Percentiles rank a stretch among this genome's conserved stretches.
These are phyloP conservation scores for Leptomonas seymouri DNA, from an alignment of 208 protist species.

Conservation along the genomic window DNA sequence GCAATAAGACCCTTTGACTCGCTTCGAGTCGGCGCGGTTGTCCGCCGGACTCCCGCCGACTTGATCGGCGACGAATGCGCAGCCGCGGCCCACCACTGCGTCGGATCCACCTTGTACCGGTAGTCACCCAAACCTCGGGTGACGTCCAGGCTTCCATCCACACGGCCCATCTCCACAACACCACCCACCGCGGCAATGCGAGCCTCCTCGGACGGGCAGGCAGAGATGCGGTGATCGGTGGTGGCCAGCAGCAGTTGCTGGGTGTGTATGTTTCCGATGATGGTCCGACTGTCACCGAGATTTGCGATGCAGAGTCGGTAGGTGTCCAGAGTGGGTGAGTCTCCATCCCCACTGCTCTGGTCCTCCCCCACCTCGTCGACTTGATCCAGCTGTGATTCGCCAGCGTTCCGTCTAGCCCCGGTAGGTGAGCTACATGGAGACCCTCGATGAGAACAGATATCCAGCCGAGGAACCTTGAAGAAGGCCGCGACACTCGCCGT, in stretches of 20 bases:
- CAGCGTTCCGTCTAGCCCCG: not conserved
- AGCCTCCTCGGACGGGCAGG: constrained; percentile 36
- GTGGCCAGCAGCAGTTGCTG: constrained; percentile 50
- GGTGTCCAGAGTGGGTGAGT: constrained; percentile 13
- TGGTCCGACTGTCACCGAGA: constrained; percentile 74
- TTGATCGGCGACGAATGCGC: not conserved
- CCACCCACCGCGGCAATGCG: constrained; percentile 49
- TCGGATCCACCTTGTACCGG: constrained; percentile 47
- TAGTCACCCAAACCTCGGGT: constrained; percentile 75
- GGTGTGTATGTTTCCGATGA: constrained; percentile 46
- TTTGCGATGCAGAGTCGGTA: constrained; percentile 64
- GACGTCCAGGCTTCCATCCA: constrained; percentile 71
- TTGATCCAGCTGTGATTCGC: too few species aligned
- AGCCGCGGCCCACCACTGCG: constrained; percentile 42
- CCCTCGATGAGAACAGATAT: not conserved
- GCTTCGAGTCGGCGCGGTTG: too few species aligned
- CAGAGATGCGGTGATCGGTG: constrained; percentile 56
- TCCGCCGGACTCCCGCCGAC: too few species aligned
- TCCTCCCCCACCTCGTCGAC: not conserved
- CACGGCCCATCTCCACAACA: constrained; percentile 48
- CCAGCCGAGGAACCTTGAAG: constrained; percentile 20
- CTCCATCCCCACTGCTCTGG: not conserved
- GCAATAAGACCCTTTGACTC: too few species aligned
- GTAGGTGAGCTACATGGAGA: too few species aligned
- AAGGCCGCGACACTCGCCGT: constrained; percentile 56